Percentiles rank a stretch among this genome's conserved stretches.
Evolutionary conservation across 2,329 filamentous ascomycete species (phyloP).

Genomic region (Alternaria triticina): DNA sequence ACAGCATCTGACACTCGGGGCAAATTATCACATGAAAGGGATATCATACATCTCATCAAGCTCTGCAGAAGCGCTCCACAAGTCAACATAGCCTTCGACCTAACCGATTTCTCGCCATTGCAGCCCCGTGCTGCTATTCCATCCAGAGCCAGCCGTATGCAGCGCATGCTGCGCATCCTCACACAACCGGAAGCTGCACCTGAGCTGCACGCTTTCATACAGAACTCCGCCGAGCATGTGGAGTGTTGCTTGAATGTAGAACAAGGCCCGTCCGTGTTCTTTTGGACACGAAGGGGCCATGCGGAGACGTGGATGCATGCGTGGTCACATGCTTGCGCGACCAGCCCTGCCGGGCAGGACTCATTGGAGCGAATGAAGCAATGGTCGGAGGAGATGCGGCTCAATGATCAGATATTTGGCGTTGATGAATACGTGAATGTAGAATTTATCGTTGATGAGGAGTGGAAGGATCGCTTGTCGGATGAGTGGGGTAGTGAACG

Average conservation of each 20-base stretch:
- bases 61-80: not conserved
- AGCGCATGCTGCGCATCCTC: not conserved
- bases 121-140: too few relatives aligned
- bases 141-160: not conserved
- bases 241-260: not conserved
- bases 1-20: not conserved
- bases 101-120: not conserved
- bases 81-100: not conserved
- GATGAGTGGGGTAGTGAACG: not conserved
- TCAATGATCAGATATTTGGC: not conserved
- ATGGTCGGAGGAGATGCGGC: not conserved
- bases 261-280: too few relatives aligned
- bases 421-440: not conserved
- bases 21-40: not conserved
- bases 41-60: not conserved
- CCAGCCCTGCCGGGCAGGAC: too few relatives aligned
- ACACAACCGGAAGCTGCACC: not conserved
- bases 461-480: not conserved
- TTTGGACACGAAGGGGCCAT: too few relatives aligned
- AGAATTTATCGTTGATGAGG: not conserved
- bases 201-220: not conserved
- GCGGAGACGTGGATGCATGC: too few relatives aligned
- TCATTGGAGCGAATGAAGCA: too few relatives aligned
- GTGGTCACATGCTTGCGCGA: too few relatives aligned
- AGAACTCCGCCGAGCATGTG: not conserved